These are phyloP conservation scores for Trichophyton schoenleinii DNA, from an alignment of 2,329 filamentous ascomycete genomes.

Conservation along the genomic window DNA sequence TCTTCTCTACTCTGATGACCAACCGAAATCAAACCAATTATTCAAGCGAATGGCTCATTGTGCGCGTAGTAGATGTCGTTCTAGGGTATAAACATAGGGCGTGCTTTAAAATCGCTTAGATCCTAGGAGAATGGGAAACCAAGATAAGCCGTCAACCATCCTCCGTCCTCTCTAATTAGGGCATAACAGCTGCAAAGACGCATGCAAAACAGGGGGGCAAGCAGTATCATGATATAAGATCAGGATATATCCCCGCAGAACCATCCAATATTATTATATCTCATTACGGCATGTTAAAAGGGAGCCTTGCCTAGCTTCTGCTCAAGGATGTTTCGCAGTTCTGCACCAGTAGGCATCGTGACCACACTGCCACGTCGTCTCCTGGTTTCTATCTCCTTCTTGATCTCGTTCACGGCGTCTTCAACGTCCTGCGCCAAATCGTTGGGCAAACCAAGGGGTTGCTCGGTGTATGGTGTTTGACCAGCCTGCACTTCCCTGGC, in stretches of 20 bases:
- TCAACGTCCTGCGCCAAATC: constrained; percentile 65
- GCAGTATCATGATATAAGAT: no score
- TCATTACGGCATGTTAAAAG: background rate
- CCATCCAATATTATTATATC: background rate
- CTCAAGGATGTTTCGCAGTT: constrained; percentile 42
- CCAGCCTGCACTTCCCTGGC: constrained; percentile 6
- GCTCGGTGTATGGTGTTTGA: constrained; percentile 19
- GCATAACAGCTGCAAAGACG: no score
- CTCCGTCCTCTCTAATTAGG: background rate
- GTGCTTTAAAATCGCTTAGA: no score
- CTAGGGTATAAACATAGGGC: background rate
- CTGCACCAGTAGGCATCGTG: constrained; percentile 35
- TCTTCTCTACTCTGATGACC: background rate
- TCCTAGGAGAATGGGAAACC: background rate
- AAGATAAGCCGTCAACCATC: background rate
- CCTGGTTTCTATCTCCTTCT: constrained; percentile 55
- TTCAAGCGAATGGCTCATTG: background rate
- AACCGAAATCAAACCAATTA: background rate
- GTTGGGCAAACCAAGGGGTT: constrained; percentile 60
- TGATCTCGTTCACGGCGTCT: constrained; percentile 64
- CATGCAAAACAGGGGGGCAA: no score
- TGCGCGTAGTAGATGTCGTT: background rate
- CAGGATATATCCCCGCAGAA: background rate
- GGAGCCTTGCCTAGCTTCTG: constrained; percentile 37
- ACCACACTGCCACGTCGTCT: constrained; percentile 35